These are phyloP conservation scores for Curvularia lunata DNA, from an alignment of 2,329 filamentous ascomycete genomes.

Conservation along the genomic window DNA sequence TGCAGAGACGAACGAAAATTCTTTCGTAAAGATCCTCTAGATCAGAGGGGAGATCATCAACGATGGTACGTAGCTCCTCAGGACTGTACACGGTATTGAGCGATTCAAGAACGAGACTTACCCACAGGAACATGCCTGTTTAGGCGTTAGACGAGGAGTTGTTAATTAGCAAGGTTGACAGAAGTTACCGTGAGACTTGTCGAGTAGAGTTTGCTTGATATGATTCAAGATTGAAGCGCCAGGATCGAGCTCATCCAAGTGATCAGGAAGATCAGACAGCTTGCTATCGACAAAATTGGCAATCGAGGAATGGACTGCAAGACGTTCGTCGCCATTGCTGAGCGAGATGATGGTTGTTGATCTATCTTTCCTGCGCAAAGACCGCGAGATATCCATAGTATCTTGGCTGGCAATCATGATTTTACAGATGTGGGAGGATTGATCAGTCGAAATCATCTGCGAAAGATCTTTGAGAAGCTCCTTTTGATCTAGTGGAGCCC, in stretches of 20 bases:
- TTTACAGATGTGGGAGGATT: constrained; percentile 14
- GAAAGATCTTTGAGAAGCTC: constrained; percentile 11
- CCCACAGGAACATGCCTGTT: constrained; percentile 17
- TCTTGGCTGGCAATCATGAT: not conserved
- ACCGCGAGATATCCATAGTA: not conserved
- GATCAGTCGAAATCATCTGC: constrained; percentile 6
- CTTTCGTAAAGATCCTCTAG: constrained; percentile 14
- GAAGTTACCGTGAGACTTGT: constrained; percentile 16
- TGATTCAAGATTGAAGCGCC: constrained; percentile 5
- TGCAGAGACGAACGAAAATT: constrained; percentile 13
- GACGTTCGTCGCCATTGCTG: constrained; percentile 7
- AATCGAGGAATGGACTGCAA: constrained; percentile 10
- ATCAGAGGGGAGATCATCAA: constrained; percentile 19
- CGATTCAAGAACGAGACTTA: constrained; percentile 5
- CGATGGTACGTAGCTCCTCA: constrained; percentile 11
- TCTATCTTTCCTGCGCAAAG: constrained; percentile 7
- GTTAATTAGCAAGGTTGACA: not conserved
- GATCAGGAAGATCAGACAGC: constrained; percentile 10
- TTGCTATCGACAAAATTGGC: constrained; percentile 14
- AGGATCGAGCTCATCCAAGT: constrained; percentile 16
- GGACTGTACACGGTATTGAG: constrained; percentile 6
- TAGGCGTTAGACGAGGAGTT: not conserved
- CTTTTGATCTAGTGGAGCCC: constrained; percentile 6
- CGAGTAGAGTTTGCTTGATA: constrained; percentile 7
- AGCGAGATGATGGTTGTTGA: constrained; percentile 8